Conservation (phyloP, 202 grass and related monocot species). For the Zizania palustris region DNA sequence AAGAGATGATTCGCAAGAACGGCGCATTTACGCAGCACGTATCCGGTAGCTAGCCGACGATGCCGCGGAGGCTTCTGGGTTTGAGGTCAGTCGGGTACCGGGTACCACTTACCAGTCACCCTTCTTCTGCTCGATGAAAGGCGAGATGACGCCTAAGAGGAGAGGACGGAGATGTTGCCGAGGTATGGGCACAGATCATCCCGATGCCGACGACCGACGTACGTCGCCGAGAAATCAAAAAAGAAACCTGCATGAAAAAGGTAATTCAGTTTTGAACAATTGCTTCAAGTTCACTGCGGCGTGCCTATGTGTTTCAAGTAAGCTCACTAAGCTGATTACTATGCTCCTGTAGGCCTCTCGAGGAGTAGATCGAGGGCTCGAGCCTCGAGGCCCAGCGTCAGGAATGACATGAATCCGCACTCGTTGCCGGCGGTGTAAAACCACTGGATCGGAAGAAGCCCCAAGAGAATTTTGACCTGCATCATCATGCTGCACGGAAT, state of each 20-base stretch:
- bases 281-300: background rate
- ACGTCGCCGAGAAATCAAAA: conserved; percentile 89
- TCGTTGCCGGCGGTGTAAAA: conserved; percentile 73
- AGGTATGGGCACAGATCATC: conserved; percentile 93
- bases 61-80: conserved; percentile 71
- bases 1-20: background rate
- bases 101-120: conserved; percentile 85
- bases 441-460: conserved; percentile 98
- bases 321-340: conserved; percentile 40
- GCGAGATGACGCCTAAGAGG: conserved; percentile 65
- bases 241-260: conserved; percentile 58
- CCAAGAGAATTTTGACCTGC: conserved; percentile 81
- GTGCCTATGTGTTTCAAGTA: background rate
- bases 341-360: conserved; percentile 65
- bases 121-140: conserved; percentile 67
- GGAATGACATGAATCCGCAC: conserved; percentile 78
- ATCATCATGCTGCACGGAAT: conserved; percentile 52
- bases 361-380: no score
- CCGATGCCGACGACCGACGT: conserved; percentile 73
- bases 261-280: background rate
- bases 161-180: conserved; percentile 84
- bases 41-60: conserved; percentile 80
- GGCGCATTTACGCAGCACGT: background rate
- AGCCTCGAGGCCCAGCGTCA: conserved; percentile 57
- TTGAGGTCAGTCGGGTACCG: conserved; percentile 65